Evolutionary conservation across 1,284 basidiomycete species (phyloP).

Genomic region (Boletus semigastroideus): DNA sequence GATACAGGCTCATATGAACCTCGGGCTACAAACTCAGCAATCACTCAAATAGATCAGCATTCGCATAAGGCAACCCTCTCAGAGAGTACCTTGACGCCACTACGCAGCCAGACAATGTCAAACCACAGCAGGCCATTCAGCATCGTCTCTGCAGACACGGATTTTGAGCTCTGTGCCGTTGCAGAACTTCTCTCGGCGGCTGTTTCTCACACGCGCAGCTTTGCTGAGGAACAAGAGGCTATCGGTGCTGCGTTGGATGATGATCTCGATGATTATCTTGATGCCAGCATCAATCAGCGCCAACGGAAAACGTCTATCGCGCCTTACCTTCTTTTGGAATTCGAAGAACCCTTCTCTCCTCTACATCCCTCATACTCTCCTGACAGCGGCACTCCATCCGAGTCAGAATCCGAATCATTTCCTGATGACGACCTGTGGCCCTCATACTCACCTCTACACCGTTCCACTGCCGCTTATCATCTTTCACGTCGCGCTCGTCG

Average conservation of each 20-base stretch:
- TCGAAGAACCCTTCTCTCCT: constrained; percentile 33
- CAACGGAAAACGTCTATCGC: constrained; percentile 6
- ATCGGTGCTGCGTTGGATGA: constrained; percentile 29
- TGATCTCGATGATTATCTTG: constrained; percentile 29
- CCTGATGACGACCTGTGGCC: constrained; percentile 32
- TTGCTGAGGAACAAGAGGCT: constrained; percentile 32
- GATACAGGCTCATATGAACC: constrained; percentile 19
- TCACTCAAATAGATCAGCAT: constrained; percentile 14
- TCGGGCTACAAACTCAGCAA: constrained; percentile 12
- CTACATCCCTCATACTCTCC: constrained; percentile 20
- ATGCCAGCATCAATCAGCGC: constrained; percentile 18
- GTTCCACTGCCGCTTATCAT: constrained; percentile 23
- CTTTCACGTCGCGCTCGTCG: constrained; percentile 25
- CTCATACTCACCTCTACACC: constrained; percentile 18
- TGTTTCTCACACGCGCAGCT: constrained; percentile 22
- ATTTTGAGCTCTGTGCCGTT: constrained; percentile 38
- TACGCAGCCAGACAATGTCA: constrained; percentile 17
- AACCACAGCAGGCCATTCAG: constrained; percentile 29
- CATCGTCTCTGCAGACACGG: constrained; percentile 37
- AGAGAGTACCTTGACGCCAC: constrained; percentile 25
- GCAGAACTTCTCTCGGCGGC: constrained; percentile 38
- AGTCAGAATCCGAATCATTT: constrained; percentile 37
- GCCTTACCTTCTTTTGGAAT: constrained; percentile 32
- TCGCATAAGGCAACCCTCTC: constrained; percentile 28
- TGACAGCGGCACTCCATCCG: constrained; percentile 22